Percentiles rank a stretch among this genome's conserved stretches.
Evolutionary conservation across 495 filamentous ascomycete genomes (phyloP).

Genomic region (Filosporella fistucella): DNA sequence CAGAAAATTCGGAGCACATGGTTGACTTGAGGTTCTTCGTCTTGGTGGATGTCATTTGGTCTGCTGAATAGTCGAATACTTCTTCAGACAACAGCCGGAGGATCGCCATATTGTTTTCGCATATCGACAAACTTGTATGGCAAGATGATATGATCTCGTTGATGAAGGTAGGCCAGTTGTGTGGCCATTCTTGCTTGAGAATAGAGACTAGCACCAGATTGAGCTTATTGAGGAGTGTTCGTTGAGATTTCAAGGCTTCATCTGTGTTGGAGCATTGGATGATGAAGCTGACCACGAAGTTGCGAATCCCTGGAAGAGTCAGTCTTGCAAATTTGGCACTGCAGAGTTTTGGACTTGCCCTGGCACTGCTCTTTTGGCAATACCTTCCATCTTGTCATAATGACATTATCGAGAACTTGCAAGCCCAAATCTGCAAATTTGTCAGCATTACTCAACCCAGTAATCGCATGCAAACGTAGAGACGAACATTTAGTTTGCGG

Average conservation of each 20-base stretch:
- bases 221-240: constrained; percentile 91
- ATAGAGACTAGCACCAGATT: constrained; percentile 97
- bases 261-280: constrained; percentile 87
- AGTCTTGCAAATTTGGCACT: constrained; percentile 21
- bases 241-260: constrained; percentile 74
- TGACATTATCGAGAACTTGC: constrained; percentile 96
- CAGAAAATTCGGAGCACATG: constrained; percentile 97
- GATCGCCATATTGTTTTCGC: constrained; percentile 99
- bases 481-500: constrained; percentile 92
- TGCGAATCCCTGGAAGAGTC: constrained; percentile 68
- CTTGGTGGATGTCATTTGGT: constrained; percentile 97
- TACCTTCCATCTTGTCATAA: constrained; percentile 98
- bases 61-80: constrained; percentile 97
- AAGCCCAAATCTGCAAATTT: constrained; percentile 73
- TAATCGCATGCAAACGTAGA: constrained; percentile 8
- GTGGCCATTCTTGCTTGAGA: constrained; percentile 99
- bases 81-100: constrained; percentile 93
- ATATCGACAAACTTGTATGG: constrained; percentile 89
- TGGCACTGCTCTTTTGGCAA: constrained; percentile 92
- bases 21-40: constrained; percentile 93
- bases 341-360: constrained; percentile 21
- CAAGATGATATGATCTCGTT: constrained; percentile 98
- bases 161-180: constrained; percentile 99
- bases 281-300: constrained; percentile 97
- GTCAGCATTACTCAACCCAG: constrained; percentile 37